phyloP scores from a whole-genome alignment of 169 alveolate species.

The Plasmodium coatneyi region DNA sequence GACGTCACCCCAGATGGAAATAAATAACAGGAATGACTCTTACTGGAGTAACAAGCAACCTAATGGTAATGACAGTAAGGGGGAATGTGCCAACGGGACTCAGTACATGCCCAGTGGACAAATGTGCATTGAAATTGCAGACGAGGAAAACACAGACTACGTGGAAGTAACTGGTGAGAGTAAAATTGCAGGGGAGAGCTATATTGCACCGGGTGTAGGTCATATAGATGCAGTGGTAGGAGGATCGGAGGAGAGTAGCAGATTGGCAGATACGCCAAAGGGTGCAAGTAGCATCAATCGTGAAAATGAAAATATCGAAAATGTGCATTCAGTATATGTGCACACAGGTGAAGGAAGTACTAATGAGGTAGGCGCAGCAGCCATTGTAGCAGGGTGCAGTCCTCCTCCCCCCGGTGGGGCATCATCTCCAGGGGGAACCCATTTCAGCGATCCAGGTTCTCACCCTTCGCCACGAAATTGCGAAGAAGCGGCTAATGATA shows the following conservation, averaged over 20 bases:
- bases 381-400: not conserved
- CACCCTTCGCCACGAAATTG: not conserved
- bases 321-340: not conserved
- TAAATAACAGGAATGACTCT: not conserved
- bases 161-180: not conserved
- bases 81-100: not conserved
- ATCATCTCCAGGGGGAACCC: not conserved
- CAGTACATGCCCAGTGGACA: not conserved
- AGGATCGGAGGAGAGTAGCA: not conserved
- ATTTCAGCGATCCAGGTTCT: not conserved
- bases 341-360: not conserved
- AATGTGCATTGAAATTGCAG: not conserved
- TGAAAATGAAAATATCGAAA: not conserved
- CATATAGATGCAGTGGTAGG: not conserved
- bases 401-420: not conserved
- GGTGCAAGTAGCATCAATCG: not conserved
- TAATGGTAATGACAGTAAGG: not conserved
- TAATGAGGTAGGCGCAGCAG: not conserved
- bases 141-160: not conserved
- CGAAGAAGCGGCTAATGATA: not conserved
- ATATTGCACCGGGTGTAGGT: not conserved
- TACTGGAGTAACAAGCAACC: not conserved
- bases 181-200: not conserved
- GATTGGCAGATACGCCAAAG: not conserved
- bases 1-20: not conserved